phyloP scores from a whole-genome alignment of 495 filamentous ascomycete species.

The Penicillium fimorum region DNA sequence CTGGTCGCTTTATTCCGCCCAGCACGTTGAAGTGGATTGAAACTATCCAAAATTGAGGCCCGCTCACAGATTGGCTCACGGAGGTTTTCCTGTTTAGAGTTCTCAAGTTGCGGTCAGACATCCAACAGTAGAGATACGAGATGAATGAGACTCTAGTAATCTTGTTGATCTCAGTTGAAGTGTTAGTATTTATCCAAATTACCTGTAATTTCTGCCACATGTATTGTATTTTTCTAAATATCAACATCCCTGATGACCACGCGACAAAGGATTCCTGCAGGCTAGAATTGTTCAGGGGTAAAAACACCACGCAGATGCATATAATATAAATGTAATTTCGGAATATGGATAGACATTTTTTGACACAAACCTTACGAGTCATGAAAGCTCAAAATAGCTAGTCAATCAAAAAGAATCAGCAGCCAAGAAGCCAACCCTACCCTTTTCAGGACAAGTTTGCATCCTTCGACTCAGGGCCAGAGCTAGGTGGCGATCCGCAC shows the following conservation, averaged over 20 bases:
- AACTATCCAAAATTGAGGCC: conserved; percentile 18
- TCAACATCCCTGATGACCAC: conserved; percentile 34
- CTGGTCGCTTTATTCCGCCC: conserved; percentile 18
- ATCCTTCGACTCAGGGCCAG: neutral
- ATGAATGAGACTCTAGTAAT: conserved; percentile 14
- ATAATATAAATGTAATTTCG: neutral
- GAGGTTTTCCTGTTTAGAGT: conserved; percentile 18
- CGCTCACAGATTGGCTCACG: conserved; percentile 15
- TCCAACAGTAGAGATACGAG: conserved; percentile 10
- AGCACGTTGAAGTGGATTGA: conserved; percentile 6
- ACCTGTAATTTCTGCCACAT: neutral
- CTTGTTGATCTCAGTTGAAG: conserved; percentile 1
- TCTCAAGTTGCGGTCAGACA: conserved; percentile 22
- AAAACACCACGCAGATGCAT: conserved; percentile 1
- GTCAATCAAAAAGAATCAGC: neutral
- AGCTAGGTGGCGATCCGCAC: neutral
- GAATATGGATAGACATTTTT: neutral
- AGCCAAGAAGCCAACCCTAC: neutral
- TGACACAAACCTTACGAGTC: conserved; percentile 9
- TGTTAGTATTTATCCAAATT: neutral
- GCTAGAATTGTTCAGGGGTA: conserved; percentile 7
- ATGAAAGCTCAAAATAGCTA: conserved; percentile 1
- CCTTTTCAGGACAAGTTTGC: neutral
- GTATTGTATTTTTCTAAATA: neutral
- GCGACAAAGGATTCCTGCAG: conserved; percentile 24